Evolutionary conservation across 2,329 filamentous ascomycete species (phyloP), one percentile per base, ranked within the genome.

Genomic region (Aureobasidium sp.): DNA sequence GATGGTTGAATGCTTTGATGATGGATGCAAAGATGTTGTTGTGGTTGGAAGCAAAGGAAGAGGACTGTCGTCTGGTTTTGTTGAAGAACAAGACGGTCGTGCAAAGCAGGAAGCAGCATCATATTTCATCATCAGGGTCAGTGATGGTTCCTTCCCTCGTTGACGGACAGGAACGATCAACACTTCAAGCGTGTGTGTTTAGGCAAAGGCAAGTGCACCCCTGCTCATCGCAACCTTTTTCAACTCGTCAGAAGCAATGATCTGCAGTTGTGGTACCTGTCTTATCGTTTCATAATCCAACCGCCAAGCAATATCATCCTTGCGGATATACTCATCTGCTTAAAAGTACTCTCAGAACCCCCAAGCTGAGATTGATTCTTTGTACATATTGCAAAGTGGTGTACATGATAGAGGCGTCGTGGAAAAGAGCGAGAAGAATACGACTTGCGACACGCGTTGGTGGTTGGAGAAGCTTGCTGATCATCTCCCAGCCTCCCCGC

Each of bases 201-300:
- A 35, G 31, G 31, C 29, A 37, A 27, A 27, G 43, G 47, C 15
- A 37, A 50, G 47, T 37, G 13, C 47, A 40, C 38, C 51, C 37
- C 51, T 55, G 51, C 38, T 25, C 51, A 55, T 55, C 51, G 13
- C 51, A 43, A 55, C 51, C 51, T 55, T 37, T 42, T 33, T 33
- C 37, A 13, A 55, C 23, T 25, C 35, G 25, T 23, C 25, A 43
- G 11, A 17, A 25, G 40, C 40, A 19, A 23, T 55, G 51, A 55
- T 55, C 51, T 42, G 37, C 51, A 43, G 9, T 50, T 31, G 5
- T 53, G 33, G 49, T 40, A 53, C 49, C 49, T 53, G 49, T 35
- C 35, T 53, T 35, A 35, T 53, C 17, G 49, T 53, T 53, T 53
- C 35, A 53, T 21, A 40, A 38, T 40, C 7, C 49, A 40, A n/a